Conservation (phyloP, 345 rosid genomes). For the Populus ilicifolia region DNA sequence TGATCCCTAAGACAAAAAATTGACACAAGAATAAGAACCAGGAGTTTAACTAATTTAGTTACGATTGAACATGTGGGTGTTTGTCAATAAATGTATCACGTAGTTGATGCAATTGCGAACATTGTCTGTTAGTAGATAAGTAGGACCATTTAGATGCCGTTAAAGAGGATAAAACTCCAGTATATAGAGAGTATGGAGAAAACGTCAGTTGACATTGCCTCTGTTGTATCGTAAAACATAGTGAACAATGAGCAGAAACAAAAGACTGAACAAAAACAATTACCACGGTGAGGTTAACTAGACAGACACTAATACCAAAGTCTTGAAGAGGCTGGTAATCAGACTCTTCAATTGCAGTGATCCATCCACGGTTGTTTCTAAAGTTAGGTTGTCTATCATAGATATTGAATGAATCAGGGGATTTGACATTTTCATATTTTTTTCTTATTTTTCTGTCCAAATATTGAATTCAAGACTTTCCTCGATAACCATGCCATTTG, state of each 20-base stretch:
- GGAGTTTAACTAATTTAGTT: background rate
- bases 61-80: too few species aligned
- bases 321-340: conserved; percentile 55
- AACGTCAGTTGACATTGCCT: background rate
- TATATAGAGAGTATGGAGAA: too few species aligned
- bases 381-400: conserved; percentile 47
- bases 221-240: background rate
- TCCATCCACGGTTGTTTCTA: conserved; percentile 72
- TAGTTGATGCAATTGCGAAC: too few species aligned
- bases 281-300: conserved; percentile 85
- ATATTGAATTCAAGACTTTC: conserved; percentile 36
- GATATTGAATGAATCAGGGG: conserved; percentile 64
- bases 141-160: too few species aligned
- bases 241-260: background rate
- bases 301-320: conserved; percentile 65
- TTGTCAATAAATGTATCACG: too few species aligned
- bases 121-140: too few species aligned
- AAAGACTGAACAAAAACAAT: background rate
- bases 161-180: too few species aligned
- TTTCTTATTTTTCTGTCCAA: conserved; percentile 21
- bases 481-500: conserved; percentile 52
- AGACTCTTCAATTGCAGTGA: conserved; percentile 53
- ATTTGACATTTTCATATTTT: conserved; percentile 16
- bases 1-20: conserved; percentile 47
- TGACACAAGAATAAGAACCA: background rate